These are phyloP conservation scores for Lactarius trivialis DNA, from an alignment of 768 basidiomycete species.

Conservation along the genomic window DNA sequence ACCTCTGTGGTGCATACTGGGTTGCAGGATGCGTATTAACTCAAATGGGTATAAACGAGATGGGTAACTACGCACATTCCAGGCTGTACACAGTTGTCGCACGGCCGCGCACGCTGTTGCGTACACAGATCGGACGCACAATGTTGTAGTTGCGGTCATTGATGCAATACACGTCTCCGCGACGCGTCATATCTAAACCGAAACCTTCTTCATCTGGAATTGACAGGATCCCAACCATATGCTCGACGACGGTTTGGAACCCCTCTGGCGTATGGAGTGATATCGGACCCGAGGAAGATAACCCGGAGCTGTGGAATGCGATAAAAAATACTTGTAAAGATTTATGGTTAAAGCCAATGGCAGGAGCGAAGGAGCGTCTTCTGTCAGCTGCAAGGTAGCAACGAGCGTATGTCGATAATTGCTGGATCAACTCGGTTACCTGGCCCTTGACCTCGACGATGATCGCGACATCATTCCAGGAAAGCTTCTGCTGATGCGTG, in stretches of 20 bases:
- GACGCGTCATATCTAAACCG: not conserved
- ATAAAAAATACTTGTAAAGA: not conserved
- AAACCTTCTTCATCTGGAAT: not conserved
- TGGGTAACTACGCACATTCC: not conserved
- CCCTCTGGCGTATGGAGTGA: not conserved
- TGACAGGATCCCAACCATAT: not conserved
- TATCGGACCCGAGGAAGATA: not conserved
- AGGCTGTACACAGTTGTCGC: not conserved
- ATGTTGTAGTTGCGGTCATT: not conserved
- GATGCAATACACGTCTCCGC: not conserved
- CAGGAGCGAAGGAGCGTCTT: not conserved
- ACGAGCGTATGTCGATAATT: not conserved
- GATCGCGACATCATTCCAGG: not conserved
- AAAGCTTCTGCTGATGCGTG: not conserved
- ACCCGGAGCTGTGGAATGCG: not conserved
- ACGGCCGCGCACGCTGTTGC: not conserved
- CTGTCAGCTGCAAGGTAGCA: not conserved
- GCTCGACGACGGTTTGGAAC: not conserved
- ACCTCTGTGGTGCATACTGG: not conserved
- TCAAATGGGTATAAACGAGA: not conserved
- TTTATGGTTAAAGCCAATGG: not conserved
- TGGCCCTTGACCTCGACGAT: not conserved
- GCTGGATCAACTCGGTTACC: not conserved
- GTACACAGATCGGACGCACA: not conserved
- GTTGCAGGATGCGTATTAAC: not conserved